Evolutionary conservation across 2,329 filamentous ascomycete species (phyloP).

Genomic region (Thielaviopsis punctulata): DNA sequence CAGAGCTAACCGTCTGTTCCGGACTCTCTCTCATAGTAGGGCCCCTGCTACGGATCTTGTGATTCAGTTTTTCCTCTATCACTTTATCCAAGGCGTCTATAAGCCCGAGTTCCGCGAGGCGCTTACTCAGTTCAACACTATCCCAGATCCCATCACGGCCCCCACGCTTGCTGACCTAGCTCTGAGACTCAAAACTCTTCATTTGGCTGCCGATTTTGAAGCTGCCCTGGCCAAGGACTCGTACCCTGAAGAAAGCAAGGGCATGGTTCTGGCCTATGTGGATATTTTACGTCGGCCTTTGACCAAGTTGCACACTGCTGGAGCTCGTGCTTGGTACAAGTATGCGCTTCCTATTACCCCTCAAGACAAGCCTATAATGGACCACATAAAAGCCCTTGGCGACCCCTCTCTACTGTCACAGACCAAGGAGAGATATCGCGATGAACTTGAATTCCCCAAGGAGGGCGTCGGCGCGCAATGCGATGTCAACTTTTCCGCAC

Average conservation of each 20-base stretch:
- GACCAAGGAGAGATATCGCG: conserved; percentile 30
- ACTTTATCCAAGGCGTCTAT: conserved; percentile 27
- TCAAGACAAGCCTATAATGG: conserved; percentile 20
- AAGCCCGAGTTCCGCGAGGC: conserved; percentile 27
- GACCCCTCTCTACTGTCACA: conserved; percentile 33
- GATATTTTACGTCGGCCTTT: conserved; percentile 9
- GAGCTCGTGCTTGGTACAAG: conserved; percentile 10
- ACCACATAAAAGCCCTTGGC: conserved; percentile 27
- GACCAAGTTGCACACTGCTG: conserved; percentile 3
- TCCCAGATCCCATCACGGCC: not conserved
- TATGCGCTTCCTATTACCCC: conserved; percentile 23
- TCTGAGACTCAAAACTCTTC: conserved; percentile 35
- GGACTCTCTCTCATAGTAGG: conserved; percentile 23
- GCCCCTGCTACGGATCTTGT: conserved; percentile 25
- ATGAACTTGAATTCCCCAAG: conserved; percentile 62
- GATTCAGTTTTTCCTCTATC: conserved; percentile 9
- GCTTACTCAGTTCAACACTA: conserved; percentile 21
- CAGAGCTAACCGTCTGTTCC: conserved; percentile 21
- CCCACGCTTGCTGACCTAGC: conserved; percentile 24
- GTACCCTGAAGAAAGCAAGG: conserved; percentile 20
- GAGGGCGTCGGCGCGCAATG: conserved; percentile 66
- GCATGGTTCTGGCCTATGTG: conserved; percentile 5
- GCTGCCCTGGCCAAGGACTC: conserved; percentile 30
- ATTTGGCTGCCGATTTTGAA: conserved; percentile 39
- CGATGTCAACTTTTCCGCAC: conserved; percentile 82